Evolutionary conservation across 208 protist species (phyloP).

Genomic region (Leishmania aethiopica): DNA sequence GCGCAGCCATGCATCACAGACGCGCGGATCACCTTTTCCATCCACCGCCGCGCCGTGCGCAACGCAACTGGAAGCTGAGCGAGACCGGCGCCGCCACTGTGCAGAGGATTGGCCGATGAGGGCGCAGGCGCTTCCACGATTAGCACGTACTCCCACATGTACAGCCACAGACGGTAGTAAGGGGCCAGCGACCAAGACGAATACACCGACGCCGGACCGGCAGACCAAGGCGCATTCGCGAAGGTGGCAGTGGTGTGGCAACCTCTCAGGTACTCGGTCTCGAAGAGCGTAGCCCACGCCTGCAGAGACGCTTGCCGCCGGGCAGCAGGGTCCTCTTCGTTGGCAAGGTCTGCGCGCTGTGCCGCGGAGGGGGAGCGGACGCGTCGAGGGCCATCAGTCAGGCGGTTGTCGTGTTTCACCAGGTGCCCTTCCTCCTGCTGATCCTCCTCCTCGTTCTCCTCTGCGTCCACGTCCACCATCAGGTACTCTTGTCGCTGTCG

Average conservation of each 20-base stretch:
- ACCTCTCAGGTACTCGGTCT: constrained; percentile 12
- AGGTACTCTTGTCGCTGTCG: not conserved
- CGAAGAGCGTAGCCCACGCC: constrained; percentile 22
- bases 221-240: not conserved
- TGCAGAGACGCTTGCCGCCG: constrained; percentile 25
- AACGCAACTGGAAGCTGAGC: constrained; percentile 12
- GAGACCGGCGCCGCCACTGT: not conserved
- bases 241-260: not conserved
- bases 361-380: not conserved
- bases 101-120: not conserved
- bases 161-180: constrained; percentile 55
- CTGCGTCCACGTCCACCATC: constrained; percentile 26
- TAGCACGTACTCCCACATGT: constrained; percentile 73
- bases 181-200: constrained; percentile 19
- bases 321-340: constrained; percentile 19
- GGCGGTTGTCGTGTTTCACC: not conserved
- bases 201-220: not conserved
- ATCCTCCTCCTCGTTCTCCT: constrained; percentile 5
- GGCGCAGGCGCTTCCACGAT: not conserved
- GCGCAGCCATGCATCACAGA: not conserved
- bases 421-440: constrained; percentile 3
- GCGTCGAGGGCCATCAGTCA: not conserved
- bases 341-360: constrained; percentile 7
- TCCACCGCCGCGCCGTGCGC: constrained; percentile 31
- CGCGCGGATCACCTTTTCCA: constrained; percentile 18